phyloP scores from a whole-genome alignment of 805 yeast genomes.

The Candida adriatica region DNA sequence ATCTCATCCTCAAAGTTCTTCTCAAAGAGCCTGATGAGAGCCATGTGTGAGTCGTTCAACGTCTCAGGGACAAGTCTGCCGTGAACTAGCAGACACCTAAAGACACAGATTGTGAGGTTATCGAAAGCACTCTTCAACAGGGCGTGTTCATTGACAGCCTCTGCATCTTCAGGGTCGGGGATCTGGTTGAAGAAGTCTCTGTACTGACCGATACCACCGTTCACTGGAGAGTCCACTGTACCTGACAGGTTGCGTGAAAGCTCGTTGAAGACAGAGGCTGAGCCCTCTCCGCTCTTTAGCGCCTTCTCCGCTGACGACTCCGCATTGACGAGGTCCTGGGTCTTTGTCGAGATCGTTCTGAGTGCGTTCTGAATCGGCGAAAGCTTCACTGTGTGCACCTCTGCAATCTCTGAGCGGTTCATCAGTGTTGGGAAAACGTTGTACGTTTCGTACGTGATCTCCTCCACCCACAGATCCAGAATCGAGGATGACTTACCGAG shows the following conservation, averaged over 20 bases:
- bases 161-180: slow-evolving; percentile 21
- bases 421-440: slow-evolving; percentile 82
- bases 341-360: slow-evolving; percentile 57
- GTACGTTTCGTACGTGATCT: slow-evolving; percentile 66
- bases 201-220: slow-evolving; percentile 87
- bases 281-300: slow-evolving; percentile 43
- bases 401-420: slow-evolving; percentile 70
- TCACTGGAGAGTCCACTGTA: slow-evolving; percentile 87
- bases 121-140: slow-evolving; percentile 42
- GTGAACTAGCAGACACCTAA: slow-evolving; percentile 62
- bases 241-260: slow-evolving; percentile 70
- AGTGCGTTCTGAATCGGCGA: slow-evolving; percentile 87
- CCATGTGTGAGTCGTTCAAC: slow-evolving; percentile 59
- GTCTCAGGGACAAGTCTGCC: slow-evolving; percentile 51
- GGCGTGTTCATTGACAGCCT: slow-evolving; percentile 23
- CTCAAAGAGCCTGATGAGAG: slow-evolving; percentile 52
- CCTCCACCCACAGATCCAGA: slow-evolving; percentile 83
- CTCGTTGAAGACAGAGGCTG: slow-evolving; percentile 47
- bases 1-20: slow-evolving; percentile 68
- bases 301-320: slow-evolving; percentile 54
- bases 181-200: slow-evolving; percentile 53
- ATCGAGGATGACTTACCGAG: slow-evolving; percentile 69
- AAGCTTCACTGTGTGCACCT: slow-evolving; percentile 40
- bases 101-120: slow-evolving; percentile 60
- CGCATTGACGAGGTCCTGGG: slow-evolving; percentile 62